These are phyloP conservation scores for Solanum virginianum DNA, from an alignment of 257 asterid genomes.

Conservation along the genomic window DNA sequence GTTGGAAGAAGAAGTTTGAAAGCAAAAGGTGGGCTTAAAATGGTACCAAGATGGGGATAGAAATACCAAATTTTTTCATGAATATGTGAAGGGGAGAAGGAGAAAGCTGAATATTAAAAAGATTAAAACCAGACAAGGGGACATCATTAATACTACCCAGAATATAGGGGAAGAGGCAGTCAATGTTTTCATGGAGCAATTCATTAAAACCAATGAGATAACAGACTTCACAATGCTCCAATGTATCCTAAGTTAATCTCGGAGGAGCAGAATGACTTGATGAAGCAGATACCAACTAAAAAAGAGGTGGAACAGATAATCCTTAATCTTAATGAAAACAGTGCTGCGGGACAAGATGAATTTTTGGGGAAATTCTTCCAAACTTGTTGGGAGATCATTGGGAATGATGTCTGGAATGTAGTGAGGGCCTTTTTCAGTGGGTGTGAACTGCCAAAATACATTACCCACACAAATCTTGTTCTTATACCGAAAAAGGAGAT, in stretches of 20 bases:
- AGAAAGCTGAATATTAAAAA: no score
- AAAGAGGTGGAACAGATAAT: no score
- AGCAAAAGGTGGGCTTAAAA: no score
- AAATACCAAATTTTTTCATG: not conserved
- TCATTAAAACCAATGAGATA: not conserved
- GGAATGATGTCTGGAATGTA: not conserved
- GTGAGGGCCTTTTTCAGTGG: not conserved
- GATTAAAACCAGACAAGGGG: not conserved
- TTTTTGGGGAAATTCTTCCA: not conserved
- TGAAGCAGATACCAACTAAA: not conserved
- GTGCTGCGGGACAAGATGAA: no score
- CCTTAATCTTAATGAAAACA: not conserved
- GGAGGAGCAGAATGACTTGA: not conserved
- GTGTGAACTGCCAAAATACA: not conserved
- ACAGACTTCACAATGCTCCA: not conserved
- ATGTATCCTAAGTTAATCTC: not conserved
- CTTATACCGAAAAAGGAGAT: not conserved
- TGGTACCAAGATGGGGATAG: no score
- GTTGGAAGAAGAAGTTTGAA: not conserved
- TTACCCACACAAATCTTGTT: no score
- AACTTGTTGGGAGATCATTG: no score
- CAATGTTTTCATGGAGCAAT: not conserved
- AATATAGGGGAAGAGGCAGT: not conserved
- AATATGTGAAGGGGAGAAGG: not conserved
- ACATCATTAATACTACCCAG: not conserved